These are phyloP conservation scores for Coniochaeta hoffmannii DNA, from an alignment of 2,329 filamentous ascomycete species.

Conservation along the genomic window DNA sequence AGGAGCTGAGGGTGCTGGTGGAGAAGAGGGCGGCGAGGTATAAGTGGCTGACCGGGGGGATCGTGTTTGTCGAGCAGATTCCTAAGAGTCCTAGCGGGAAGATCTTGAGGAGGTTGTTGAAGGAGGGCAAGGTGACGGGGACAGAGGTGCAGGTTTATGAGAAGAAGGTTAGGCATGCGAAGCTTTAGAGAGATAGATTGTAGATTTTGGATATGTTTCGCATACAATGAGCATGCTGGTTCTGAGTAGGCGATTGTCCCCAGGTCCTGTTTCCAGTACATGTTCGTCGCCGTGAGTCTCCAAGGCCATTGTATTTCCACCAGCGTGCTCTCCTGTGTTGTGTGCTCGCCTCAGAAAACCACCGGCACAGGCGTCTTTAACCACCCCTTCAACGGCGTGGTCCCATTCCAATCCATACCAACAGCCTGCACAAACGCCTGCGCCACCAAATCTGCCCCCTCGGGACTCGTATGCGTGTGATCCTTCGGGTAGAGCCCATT, in stretches of 20 bases:
- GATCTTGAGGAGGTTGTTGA: slow-evolving; percentile 33
- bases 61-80: slow-evolving; percentile 58
- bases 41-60: slow-evolving; percentile 62
- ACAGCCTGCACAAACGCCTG: slow-evolving; percentile 50
- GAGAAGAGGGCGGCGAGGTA: slow-evolving; percentile 51
- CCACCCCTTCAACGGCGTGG: slow-evolving; percentile 17
- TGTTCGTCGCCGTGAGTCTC: neutral
- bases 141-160: slow-evolving; percentile 33
- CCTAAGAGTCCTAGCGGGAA: slow-evolving; percentile 58
- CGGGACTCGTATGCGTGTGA: slow-evolving; percentile 53
- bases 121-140: slow-evolving; percentile 24
- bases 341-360: no score
- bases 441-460: slow-evolving; percentile 45
- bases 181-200: slow-evolving; percentile 26
- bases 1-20: slow-evolving; percentile 50
- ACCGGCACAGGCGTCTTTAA: slow-evolving; percentile 7
- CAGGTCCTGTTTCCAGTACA: no score
- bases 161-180: slow-evolving; percentile 50
- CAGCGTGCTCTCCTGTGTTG: no score
- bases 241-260: no score
- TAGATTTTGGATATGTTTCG: neutral
- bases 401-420: slow-evolving; percentile 15
- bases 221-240: neutral
- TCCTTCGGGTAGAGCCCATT: slow-evolving; percentile 47
- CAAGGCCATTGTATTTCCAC: no score